Conservation (phyloP, 1,139 yeast species). For the Tardiomyces digboiensis region DNA sequence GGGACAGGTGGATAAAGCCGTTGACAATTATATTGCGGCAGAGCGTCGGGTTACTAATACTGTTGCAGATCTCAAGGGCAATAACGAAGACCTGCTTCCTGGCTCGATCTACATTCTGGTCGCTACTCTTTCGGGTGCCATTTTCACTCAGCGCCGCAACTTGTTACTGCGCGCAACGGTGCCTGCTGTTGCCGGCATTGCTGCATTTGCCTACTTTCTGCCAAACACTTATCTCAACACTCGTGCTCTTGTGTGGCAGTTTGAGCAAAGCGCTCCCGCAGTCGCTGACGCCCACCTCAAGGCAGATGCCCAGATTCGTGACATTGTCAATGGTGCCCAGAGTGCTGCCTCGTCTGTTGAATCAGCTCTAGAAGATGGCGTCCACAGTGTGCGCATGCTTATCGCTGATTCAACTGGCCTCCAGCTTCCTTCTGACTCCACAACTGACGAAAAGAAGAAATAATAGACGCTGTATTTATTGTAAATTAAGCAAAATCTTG, state of each 20-base stretch:
- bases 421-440: slow-evolving; percentile 43
- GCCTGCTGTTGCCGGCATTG: slow-evolving; percentile 60
- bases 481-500: no score
- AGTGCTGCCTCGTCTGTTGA: neutral
- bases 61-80: slow-evolving; percentile 58
- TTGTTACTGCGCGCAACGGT: slow-evolving; percentile 45
- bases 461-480: slow-evolving; percentile 3
- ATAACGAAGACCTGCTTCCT: slow-evolving; percentile 67
- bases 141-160: slow-evolving; percentile 66
- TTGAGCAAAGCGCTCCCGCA: slow-evolving; percentile 60
- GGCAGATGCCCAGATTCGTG: slow-evolving; percentile 18
- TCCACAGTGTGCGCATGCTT: slow-evolving; percentile 37
- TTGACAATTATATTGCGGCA: slow-evolving; percentile 42
- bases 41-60: slow-evolving; percentile 64
- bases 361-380: slow-evolving; percentile 21
- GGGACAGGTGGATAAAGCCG: slow-evolving; percentile 32
- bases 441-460: slow-evolving; percentile 9
- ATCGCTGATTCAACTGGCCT: slow-evolving; percentile 60
- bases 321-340: slow-evolving; percentile 7
- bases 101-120: slow-evolving; percentile 62
- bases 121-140: slow-evolving; percentile 73
- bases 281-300: slow-evolving; percentile 56
- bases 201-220: slow-evolving; percentile 63
- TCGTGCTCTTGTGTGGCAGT: slow-evolving; percentile 47
- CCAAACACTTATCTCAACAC: slow-evolving; percentile 74